Evolutionary conservation across 2,329 filamentous ascomycete species (phyloP), one percentile per base, ranked within the genome.

Genomic region (Trichothecium roseum): DNA sequence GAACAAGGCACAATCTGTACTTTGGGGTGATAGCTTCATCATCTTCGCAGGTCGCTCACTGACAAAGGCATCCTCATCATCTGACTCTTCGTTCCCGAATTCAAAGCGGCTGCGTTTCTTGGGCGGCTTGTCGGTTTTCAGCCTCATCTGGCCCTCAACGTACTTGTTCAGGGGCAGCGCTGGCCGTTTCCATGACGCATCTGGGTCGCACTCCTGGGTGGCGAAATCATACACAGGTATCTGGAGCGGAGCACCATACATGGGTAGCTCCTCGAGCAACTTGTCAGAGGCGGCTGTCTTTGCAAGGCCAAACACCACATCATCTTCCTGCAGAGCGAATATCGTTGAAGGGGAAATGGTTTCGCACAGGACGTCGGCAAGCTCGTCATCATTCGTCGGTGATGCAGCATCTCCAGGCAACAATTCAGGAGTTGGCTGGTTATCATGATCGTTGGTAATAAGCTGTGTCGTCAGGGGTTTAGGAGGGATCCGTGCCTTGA

Each of bases 111-210:
- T 88, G 38, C 78, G 78, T 57, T 88, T 94, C 35, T 67, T 69
- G 0, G 78, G 78, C 8, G 82, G 81, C 3, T 74, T 73, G 28
- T 73, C 69, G 4, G 73, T 64, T 10, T 71, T 69, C 14, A 93
- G 71, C 18, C 78, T 74, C 55, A 96, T 78, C 45, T 84, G 83
- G 8, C 84, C 84, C 39, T 84, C 78, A 1, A 88, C 81, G 53
- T 83, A 94, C 54, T 88, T 94, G 49, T 84, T 94, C 3, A 95
- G 70, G 2, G 86, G 83, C 13, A 93, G 63, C 28, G 87, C 78
- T n/a, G 82, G 77, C 4, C 78, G 74, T 51, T 74, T 80, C 84
- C 84, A 89, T 26, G 66, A 66, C 15, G 76, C 70, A 57, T 89
- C 84, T 0, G 80, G 78, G 35, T 81, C 72, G 20, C 20, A 24